Base-by-base conservation (phyloP, 129 eudicot species). In the Dittrichia graveolens region DNA sequence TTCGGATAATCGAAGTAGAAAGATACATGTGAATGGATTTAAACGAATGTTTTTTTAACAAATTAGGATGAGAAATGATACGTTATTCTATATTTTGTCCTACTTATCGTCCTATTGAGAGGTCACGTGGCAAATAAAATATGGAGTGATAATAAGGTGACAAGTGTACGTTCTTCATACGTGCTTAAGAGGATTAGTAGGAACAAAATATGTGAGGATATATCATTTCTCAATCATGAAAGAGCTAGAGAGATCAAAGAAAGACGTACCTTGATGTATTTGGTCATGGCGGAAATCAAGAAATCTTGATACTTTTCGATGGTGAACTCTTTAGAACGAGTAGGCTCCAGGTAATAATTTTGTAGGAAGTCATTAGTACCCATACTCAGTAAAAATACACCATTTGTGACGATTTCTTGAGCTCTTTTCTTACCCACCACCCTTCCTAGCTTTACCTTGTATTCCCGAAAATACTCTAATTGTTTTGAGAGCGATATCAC, bases 281-380 rank as follows among this genome's bases (percentile, higher is more conserved):
- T 76, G 47, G 64, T 3, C 88, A 88, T 69, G 47, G 80, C 49
- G 61, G 85, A 80, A 78, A 85, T 78, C 72, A 88, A 74, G 71
- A 39, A 88, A 56, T 82, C 72, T 75, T 82, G 86, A 78, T 85
- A 88, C 63, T 83, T 75, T 34, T 78, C 84, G 0, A 83, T 31
- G 5, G 79, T 88, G 79, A 74, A 88, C 54, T 83, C 84, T 31
- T 67, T 50, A 6, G 83, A 35, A 45, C 95, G 95, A 45, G 47
- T 72, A 8, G 82, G 79, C 49, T 82, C 81, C 2, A 78, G 37
- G 8, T 54, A 88, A 75, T 88, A 88, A 46, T 88, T 88, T 46
- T 77, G 86, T 52, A 88, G 56, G 60, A 88, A 85, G 71, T 88
- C 95, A 75, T 88, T 85, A 4, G 90, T 82, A 16, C 95, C 90